A percentile compares a stretch with the other conserved stretches of the same genome.
Evolutionary conservation across 768 basidiomycete species (phyloP).

Genomic region (Inosperma sp.): DNA sequence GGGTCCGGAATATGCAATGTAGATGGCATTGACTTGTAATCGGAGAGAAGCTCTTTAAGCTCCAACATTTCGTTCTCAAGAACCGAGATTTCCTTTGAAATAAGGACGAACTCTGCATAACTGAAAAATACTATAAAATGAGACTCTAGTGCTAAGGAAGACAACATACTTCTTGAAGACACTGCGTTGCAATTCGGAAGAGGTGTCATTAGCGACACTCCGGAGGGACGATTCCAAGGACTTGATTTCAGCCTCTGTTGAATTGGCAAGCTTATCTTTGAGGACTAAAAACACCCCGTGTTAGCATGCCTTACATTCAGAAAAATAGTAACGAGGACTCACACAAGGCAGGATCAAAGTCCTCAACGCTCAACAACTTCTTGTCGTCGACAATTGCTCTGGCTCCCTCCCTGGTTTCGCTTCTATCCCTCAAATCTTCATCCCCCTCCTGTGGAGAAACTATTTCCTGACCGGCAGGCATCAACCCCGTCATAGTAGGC

Average conservation of each 20-base stretch:
- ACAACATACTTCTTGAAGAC: slow-evolving; percentile 84
- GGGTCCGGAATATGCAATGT: slow-evolving; percentile 86
- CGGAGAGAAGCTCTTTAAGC: slow-evolving; percentile 87
- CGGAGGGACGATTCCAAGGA: slow-evolving; percentile 73
- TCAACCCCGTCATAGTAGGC: slow-evolving; percentile 25
- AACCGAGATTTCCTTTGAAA: slow-evolving; percentile 94
- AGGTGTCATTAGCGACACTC: slow-evolving; percentile 64
- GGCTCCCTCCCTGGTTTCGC: slow-evolving; percentile 35
- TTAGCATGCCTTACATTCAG: background rate
- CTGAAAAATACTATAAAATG: slow-evolving; percentile 36
- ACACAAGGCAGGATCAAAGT: slow-evolving; percentile 90
- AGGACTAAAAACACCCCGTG: slow-evolving; percentile 44
- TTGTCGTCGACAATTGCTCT: slow-evolving; percentile 52
- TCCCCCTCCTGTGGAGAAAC: slow-evolving; percentile 36
- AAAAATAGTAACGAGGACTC: slow-evolving; percentile 34
- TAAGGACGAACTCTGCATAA: slow-evolving; percentile 93
- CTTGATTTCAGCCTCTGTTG: slow-evolving; percentile 76
- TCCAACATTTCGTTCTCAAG: slow-evolving; percentile 98
- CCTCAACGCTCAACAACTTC: slow-evolving; percentile 64
- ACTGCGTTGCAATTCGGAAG: slow-evolving; percentile 78
- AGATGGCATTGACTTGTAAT: slow-evolving; percentile 96
- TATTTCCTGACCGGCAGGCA: slow-evolving; percentile 26
- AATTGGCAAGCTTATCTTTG: slow-evolving; percentile 84
- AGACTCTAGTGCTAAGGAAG: background rate
- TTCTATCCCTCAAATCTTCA: slow-evolving; percentile 43